Conservation (phyloP, 345 rosid species). For the Eucalyptus dawsonii region DNA sequence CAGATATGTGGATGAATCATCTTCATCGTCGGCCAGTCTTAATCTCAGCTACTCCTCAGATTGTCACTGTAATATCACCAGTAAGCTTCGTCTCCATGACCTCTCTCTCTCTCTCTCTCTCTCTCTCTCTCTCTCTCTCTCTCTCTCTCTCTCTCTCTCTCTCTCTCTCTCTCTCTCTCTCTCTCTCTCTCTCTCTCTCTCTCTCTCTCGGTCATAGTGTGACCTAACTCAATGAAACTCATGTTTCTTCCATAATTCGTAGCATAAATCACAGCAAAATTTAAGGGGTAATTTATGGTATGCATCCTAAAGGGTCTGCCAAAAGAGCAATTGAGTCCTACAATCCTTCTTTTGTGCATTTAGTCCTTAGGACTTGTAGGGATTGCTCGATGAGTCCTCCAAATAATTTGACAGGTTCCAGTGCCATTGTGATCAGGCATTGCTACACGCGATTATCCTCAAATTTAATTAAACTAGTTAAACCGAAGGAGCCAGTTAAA, state of each 20-base stretch:
- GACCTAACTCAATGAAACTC: background rate
- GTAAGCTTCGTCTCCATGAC: too few species aligned
- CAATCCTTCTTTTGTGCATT: background rate
- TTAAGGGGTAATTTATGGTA: background rate
- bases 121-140: too few species aligned
- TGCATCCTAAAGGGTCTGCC: background rate
- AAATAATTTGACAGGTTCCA: background rate
- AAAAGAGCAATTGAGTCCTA: background rate
- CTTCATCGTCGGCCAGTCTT: background rate
- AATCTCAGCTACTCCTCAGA: constrained; percentile 22
- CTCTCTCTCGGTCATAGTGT: background rate
- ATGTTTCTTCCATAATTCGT: background rate
- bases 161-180: too few species aligned
- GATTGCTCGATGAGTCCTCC: background rate
- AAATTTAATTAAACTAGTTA: background rate
- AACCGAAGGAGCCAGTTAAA: background rate
- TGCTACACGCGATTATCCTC: background rate
- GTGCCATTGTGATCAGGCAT: background rate
- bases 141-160: too few species aligned
- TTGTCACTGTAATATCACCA: too few species aligned
- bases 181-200: background rate
- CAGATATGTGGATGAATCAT: constrained; percentile 1
- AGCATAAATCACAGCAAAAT: background rate
- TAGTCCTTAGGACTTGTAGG: background rate
- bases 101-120: too few species aligned